Base-by-base conservation (phyloP, 495 filamentous ascomycete genomes). In the Sordaria brevicollis region DNA sequence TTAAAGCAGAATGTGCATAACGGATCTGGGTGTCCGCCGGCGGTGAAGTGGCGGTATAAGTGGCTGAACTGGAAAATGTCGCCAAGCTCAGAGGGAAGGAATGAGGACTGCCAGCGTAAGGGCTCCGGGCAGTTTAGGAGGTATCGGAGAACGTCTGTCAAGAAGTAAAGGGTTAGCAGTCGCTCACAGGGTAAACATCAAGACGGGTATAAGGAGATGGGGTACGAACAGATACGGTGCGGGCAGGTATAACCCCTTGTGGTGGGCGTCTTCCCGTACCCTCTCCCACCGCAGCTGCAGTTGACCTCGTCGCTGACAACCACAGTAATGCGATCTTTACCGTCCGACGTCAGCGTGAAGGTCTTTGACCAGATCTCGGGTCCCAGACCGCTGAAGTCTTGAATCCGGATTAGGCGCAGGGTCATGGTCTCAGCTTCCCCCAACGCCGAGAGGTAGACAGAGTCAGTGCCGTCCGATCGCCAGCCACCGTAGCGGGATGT, bases 251-350 rank as follows among this genome's bases (percentile, higher is more conserved):
- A 43, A 0, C n/a, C 39, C 3, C 39, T 21, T 0, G 8, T 43
- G 2, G 0, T 43, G 39, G 39, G 39, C 4, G 8, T 43, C 0
- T 43, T 43, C 3, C 39, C n/a, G 15, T 2, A 43, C 0, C n/a
- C 39, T 2, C 39, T 43, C 1, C 39, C 39, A 0, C 39, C 39
- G n/a, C 39, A 43, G n/a, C 39, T 43, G 2, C 39, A 21, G n/a
- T 43, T 43, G 0, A 0, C 0, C 10, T 43, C n/a, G 0, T 43
- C 39, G 0, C 39, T 15, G 0, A 43, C n/a, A 1, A 21, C 39
- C 1, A 43, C 39, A n/a, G n/a, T 43, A 4, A 43, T 4, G 9
- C 2, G n/a, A 17, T 43, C 39, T 43, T 43, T 8, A 19, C n/a
- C n/a, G 3, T 3, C 39, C 39, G 39, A 1, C n/a, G 39, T 43